A percentile compares a stretch with the other conserved stretches of the same genome.
phyloP scores from a whole-genome alignment of 1,284 basidiomycete species.

The Malassezia caprae region DNA sequence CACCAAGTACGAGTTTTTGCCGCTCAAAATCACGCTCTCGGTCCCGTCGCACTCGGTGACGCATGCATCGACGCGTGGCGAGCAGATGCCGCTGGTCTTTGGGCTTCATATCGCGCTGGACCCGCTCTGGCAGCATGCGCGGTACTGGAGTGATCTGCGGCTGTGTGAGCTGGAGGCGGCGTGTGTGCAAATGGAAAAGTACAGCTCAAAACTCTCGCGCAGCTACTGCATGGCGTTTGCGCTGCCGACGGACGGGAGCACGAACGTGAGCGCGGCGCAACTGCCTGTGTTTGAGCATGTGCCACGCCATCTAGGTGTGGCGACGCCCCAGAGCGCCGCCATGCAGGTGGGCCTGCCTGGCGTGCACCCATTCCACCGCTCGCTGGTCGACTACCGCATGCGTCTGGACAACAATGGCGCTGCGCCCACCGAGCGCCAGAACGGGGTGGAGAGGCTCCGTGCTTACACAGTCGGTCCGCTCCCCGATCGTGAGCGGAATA shows the following conservation, averaged over 20 bases:
- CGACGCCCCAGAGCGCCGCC: slow-evolving; percentile 1
- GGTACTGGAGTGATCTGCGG: slow-evolving; percentile 34
- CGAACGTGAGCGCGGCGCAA: not conserved
- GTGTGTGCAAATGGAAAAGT: slow-evolving; percentile 42
- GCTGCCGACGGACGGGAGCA: slow-evolving; percentile 22
- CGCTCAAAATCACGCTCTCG: slow-evolving; percentile 38
- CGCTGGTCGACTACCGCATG: slow-evolving; percentile 29
- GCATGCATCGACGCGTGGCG: slow-evolving; percentile 26
- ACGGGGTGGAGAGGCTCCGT: slow-evolving; percentile 40
- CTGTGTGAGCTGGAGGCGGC: slow-evolving; percentile 46
- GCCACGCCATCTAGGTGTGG: not conserved
- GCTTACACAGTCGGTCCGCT: slow-evolving; percentile 41
- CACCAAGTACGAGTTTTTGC: slow-evolving; percentile 26
- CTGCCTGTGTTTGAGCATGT: not conserved
- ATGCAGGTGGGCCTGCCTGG: not conserved
- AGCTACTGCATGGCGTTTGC: slow-evolving; percentile 42
- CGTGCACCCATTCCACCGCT: slow-evolving; percentile 29
- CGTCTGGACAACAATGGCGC: slow-evolving; percentile 28
- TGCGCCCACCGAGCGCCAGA: slow-evolving; percentile 22
- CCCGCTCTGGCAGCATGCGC: slow-evolving; percentile 30
- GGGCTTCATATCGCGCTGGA: slow-evolving; percentile 46
- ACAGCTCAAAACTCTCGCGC: slow-evolving; percentile 41
- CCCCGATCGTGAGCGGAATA: slow-evolving; percentile 7
- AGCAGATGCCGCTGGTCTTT: slow-evolving; percentile 33
- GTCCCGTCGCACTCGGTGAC: slow-evolving; percentile 43